These are phyloP conservation scores for Diaporthe destruens DNA, from an alignment of 2,329 filamentous ascomycete species.

Conservation along the genomic window DNA sequence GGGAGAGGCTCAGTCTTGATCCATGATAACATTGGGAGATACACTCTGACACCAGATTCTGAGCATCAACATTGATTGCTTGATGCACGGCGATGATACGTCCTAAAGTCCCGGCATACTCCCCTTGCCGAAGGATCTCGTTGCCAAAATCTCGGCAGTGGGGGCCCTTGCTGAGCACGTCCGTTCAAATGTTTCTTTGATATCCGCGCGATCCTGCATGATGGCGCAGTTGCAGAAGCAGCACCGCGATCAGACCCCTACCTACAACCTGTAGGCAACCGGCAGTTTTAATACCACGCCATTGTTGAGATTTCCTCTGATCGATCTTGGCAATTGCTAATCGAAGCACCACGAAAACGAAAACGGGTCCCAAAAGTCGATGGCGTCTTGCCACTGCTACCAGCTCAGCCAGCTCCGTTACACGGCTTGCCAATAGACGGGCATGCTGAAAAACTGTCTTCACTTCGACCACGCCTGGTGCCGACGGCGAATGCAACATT, in stretches of 20 bases:
- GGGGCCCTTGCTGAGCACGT: not conserved
- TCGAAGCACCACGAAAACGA: not conserved
- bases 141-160: not conserved
- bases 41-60: not conserved
- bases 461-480: not conserved
- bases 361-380: not conserved
- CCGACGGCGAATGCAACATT: constrained; percentile 15
- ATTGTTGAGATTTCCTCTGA: not conserved
- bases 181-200: no score
- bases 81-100: not conserved
- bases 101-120: not conserved
- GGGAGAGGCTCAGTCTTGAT: not conserved
- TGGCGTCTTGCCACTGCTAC: constrained; percentile 17
- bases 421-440: not conserved
- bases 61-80: not conserved
- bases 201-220: no score
- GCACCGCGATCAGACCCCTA: constrained; percentile 20
- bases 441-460: not conserved
- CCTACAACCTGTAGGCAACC: not conserved
- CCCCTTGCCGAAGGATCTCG: not conserved
- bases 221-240: not conserved
- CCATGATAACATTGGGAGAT: no score
- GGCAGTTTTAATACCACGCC: constrained; percentile 2
- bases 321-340: not conserved
- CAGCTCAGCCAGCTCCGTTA: not conserved